Conservation (phyloP, 805 yeast species). For the Cyberlindnera veronae region DNA sequence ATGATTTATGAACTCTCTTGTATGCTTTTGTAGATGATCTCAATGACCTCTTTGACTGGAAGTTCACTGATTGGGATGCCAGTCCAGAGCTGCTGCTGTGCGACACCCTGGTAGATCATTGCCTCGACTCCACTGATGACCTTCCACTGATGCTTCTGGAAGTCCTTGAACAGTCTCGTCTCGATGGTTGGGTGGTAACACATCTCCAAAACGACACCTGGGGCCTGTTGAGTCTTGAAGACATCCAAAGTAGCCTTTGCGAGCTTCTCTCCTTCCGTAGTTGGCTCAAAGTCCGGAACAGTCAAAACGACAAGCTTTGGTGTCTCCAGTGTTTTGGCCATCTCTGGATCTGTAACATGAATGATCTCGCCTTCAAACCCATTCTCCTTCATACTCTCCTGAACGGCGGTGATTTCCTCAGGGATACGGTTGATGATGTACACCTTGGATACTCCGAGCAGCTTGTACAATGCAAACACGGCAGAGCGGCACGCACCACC, state of each 20-base stretch:
- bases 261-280: slow-evolving; percentile 14
- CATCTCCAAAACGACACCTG: slow-evolving; percentile 27
- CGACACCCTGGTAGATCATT: slow-evolving; percentile 27
- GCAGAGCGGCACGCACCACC: slow-evolving; percentile 30
- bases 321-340: slow-evolving; percentile 15
- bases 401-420: slow-evolving; percentile 20
- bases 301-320: slow-evolving; percentile 23
- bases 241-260: slow-evolving; percentile 25
- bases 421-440: slow-evolving; percentile 26
- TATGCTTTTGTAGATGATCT: slow-evolving; percentile 13
- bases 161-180: slow-evolving; percentile 20
- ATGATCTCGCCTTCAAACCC: slow-evolving; percentile 27
- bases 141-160: slow-evolving; percentile 17
- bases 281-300: slow-evolving; percentile 26
- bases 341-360: slow-evolving; percentile 21
- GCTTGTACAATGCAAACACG: slow-evolving; percentile 22
- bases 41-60: slow-evolving; percentile 19
- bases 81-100: slow-evolving; percentile 27
- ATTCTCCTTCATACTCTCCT: slow-evolving; percentile 18
- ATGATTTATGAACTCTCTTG: slow-evolving; percentile 6
- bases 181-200: slow-evolving; percentile 26
- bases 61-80: slow-evolving; percentile 19
- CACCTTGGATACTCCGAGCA: slow-evolving; percentile 24
- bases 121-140: slow-evolving; percentile 28
- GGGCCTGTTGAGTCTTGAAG: slow-evolving; percentile 13